Evolutionary conservation across 208 protist species (phyloP).

Genomic region (Leishmania martiniquensis): DNA sequence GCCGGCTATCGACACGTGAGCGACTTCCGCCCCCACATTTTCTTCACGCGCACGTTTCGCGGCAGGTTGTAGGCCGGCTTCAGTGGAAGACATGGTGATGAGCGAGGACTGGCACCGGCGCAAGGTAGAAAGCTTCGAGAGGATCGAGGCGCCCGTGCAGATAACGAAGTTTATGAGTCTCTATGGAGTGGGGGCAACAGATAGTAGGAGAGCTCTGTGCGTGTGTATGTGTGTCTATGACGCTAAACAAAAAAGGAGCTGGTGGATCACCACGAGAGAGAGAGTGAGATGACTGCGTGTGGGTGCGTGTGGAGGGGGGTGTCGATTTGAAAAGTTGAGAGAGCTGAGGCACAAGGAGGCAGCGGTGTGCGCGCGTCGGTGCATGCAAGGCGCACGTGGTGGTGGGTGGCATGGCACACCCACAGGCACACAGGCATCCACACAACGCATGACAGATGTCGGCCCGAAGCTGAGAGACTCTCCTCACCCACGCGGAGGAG

Average conservation of each 20-base stretch:
- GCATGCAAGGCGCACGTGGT: neutral
- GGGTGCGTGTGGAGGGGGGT: neutral
- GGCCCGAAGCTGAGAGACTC: neutral
- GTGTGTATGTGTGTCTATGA: neutral
- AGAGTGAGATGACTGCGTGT: neutral
- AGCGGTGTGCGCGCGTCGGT: neutral
- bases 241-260: neutral
- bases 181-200: neutral
- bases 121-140: neutral
- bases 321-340: too few species aligned
- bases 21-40: slow-evolving; percentile 4
- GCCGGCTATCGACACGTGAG: neutral
- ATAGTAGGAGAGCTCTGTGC: neutral
- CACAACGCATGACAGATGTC: neutral
- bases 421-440: neutral
- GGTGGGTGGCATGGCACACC: neutral
- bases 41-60: slow-evolving; percentile 24
- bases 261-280: neutral
- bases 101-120: neutral
- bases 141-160: neutral
- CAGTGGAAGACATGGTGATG: slow-evolving; percentile 9
- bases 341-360: too few species aligned
- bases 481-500: too few species aligned
- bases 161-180: neutral
- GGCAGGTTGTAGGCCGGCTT: neutral